These are phyloP conservation scores for Petrea volubilis DNA, from an alignment of 257 asterid genomes.

Conservation along the genomic window DNA sequence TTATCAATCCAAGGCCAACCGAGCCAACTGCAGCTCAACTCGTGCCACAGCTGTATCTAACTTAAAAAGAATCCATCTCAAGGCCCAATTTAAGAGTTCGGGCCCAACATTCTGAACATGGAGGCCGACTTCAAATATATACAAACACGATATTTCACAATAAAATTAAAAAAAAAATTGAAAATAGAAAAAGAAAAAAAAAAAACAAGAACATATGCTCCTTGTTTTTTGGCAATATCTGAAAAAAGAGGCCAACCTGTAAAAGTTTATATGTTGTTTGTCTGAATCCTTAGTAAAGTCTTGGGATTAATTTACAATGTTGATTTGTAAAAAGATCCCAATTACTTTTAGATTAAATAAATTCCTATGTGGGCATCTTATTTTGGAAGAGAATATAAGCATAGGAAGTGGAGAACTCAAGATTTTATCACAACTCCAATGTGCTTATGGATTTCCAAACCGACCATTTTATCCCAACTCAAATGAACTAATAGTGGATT, in stretches of 20 bases:
- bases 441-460: slow-evolving; percentile 11
- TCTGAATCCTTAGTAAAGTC: neutral
- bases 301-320: neutral
- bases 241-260: slow-evolving; percentile 18
- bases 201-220: neutral
- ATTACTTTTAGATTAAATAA: neutral
- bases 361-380: slow-evolving; percentile 6
- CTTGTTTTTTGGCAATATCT: neutral
- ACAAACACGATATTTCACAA: too few species aligned
- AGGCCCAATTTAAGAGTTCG: too few species aligned
- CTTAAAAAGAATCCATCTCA: too few species aligned
- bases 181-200: neutral
- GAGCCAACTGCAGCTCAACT: too few species aligned
- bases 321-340: neutral
- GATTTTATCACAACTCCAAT: slow-evolving; percentile 17
- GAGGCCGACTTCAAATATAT: too few species aligned
- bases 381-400: neutral
- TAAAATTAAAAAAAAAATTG: too few species aligned
- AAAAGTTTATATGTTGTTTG: slow-evolving; percentile 22
- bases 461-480: neutral
- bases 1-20: too few species aligned
- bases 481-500: too few species aligned
- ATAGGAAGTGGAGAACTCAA: slow-evolving; percentile 20
- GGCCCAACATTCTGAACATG: too few species aligned
- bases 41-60: too few species aligned